phyloP scores from a whole-genome alignment of 2,329 filamentous ascomycete species.

The Akanthomyces uredinophilus region DNA sequence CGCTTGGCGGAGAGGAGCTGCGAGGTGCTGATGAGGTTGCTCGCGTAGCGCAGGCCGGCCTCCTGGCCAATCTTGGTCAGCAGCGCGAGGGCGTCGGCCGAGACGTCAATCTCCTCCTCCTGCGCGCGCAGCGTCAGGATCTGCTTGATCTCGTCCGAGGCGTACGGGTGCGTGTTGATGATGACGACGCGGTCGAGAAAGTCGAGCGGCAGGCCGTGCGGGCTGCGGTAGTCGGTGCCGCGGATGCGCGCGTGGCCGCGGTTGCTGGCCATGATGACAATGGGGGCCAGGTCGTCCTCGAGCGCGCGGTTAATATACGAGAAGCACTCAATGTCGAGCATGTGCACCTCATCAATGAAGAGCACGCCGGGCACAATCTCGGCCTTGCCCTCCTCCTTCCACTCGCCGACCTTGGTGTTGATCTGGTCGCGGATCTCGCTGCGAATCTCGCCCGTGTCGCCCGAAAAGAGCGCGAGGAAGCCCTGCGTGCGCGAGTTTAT shows the following conservation, averaged over 20 bases:
- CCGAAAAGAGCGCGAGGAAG: slow-evolving; percentile 93
- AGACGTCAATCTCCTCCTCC: slow-evolving; percentile 92
- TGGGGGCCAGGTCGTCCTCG: slow-evolving; percentile 89
- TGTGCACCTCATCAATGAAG: slow-evolving; percentile 98
- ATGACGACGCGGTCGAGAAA: slow-evolving; percentile 96
- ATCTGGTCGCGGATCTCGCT: slow-evolving; percentile 98
- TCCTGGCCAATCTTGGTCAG: slow-evolving; percentile 95
- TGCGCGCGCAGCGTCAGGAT: slow-evolving; percentile 89
- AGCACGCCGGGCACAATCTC: slow-evolving; percentile 95
- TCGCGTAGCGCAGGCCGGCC: slow-evolving; percentile 88
- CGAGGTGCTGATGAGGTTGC: slow-evolving; percentile 93
- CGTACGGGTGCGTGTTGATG: slow-evolving; percentile 86
- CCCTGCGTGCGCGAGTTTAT: slow-evolving; percentile 99
- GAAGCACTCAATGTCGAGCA: slow-evolving; percentile 99
- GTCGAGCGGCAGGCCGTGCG: slow-evolving; percentile 90
- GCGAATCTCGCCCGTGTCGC: slow-evolving; percentile 95
- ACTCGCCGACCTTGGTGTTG: slow-evolving; percentile 97
- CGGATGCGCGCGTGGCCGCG: slow-evolving; percentile 85
- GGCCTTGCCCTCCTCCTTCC: slow-evolving; percentile 99
- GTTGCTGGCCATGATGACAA: slow-evolving; percentile 99
- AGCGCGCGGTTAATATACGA: slow-evolving; percentile 96
- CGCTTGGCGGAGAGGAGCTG: slow-evolving; percentile 84
- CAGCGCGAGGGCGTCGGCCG: slow-evolving; percentile 82
- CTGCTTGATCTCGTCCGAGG: slow-evolving; percentile 78
- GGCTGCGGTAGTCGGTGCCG: slow-evolving; percentile 87